phyloP scores from a whole-genome alignment of 257 asterid species.

The Capsicum rhomboideum region DNA sequence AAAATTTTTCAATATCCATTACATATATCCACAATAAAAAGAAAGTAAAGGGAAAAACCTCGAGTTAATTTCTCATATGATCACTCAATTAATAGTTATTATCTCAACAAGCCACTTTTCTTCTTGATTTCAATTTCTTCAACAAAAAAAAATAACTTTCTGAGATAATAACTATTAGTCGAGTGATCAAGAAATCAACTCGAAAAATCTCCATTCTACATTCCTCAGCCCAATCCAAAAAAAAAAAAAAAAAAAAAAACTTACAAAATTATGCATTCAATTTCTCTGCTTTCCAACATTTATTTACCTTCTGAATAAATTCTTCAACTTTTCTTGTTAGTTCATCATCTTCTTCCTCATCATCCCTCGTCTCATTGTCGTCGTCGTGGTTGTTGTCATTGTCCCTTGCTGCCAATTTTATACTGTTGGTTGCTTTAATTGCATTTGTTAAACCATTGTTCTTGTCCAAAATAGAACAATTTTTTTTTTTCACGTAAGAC shows the following conservation, averaged over 20 bases:
- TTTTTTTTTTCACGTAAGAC: not conserved
- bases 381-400: not conserved
- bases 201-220: too few species aligned
- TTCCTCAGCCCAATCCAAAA: too few species aligned
- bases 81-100: not conserved
- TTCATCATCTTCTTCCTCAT: constrained; percentile 12
- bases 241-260: not conserved
- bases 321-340: constrained; percentile 43
- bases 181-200: too few species aligned
- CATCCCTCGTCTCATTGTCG: not conserved
- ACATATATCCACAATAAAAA: not conserved
- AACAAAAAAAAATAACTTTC: too few species aligned
- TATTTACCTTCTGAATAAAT: constrained; percentile 41
- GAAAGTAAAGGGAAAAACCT: too few species aligned
- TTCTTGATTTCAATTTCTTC: too few species aligned
- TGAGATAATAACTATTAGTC: too few species aligned
- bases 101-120: too few species aligned
- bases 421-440: not conserved
- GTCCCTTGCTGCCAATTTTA: not conserved
- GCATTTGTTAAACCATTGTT: not conserved
- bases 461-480: not conserved
- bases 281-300: constrained; percentile 40
- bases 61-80: not conserved
- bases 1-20: not conserved
- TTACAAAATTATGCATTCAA: constrained; percentile 3